Evolutionary conservation across 331 rosid genomes (phyloP), one percentile per base, ranked within the genome.

Genomic region (Spiraea crenata): DNA sequence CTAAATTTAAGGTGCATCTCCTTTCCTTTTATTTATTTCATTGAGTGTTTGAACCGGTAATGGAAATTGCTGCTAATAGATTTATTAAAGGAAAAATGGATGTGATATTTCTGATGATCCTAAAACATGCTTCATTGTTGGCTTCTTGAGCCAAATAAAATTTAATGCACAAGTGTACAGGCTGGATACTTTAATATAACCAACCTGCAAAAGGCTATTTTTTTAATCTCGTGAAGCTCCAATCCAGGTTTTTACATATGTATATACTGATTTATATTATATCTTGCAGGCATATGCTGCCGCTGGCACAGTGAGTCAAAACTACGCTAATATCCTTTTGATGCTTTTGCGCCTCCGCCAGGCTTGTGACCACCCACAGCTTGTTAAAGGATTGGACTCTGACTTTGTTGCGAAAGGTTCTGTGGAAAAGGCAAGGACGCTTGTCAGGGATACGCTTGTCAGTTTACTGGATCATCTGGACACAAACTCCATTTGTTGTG

Each of bases 331-430:
- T 85, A 95, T 95, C 81, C 91, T 95, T 49, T 74, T 91, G 82
- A 91, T 95, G 99, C 97, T 95, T 76, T 79, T 91, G 71, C 99
- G 98, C 67, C 98, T 95, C 65, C 93, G 99, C 49, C 99, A 95
- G 82, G 99, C 98, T 80, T 95, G 99, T 76, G 98, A 95, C 71
- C 99, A 95, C 58, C 99, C 99, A 1, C 84, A 63, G 73, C 99
- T 95, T 75, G 96, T 95, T 67, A 91, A 91, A 80, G 95, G 90
- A 64, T 85, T 73, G 82, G 72, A 78, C 73, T 80, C 91, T n/a
- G 91, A 85, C 70, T 82, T 74, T 47, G 87, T 86, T 46, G 96
- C 96, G 57, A 87, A 84, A 72, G 80, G 69, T 79, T 89, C 99
- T 66, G 69, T 80, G 39, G 88, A 84, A 73, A 89, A 87, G 98